A percentile compares a stretch with the other conserved stretches of the same genome.
phyloP scores from a whole-genome alignment of 805 yeast species.

The Pichia nakasei region DNA sequence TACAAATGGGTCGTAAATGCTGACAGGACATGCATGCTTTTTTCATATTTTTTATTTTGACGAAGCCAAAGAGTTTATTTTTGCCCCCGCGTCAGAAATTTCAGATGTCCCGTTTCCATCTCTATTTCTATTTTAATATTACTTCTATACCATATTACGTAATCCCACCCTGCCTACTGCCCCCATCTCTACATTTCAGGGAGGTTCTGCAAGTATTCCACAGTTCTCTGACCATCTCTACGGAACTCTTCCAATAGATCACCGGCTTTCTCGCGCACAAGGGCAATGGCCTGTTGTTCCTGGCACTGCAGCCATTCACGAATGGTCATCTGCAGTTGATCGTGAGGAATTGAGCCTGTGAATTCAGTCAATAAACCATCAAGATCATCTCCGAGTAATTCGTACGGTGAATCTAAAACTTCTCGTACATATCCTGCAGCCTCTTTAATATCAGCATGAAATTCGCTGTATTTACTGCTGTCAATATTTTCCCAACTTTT shows the following conservation, averaged over 20 bases:
- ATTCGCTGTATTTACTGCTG: constrained; percentile 19
- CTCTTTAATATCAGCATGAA: constrained; percentile 24
- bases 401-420: constrained; percentile 28
- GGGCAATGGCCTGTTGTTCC: constrained; percentile 44
- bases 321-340: constrained; percentile 62
- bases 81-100: too few species aligned
- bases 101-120: too few species aligned
- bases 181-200: neutral
- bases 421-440: constrained; percentile 23
- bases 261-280: constrained; percentile 38
- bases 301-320: constrained; percentile 56
- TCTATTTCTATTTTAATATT: too few species aligned
- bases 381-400: constrained; percentile 43
- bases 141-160: neutral
- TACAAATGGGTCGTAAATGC: too few species aligned
- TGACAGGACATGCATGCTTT: too few species aligned
- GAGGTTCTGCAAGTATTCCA: neutral
- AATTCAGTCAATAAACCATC: constrained; percentile 60
- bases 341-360: constrained; percentile 59
- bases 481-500: constrained; percentile 24
- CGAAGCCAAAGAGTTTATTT: too few species aligned
- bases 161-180: too few species aligned
- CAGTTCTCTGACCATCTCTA: constrained; percentile 29
- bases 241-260: constrained; percentile 40
- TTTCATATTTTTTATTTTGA: too few species aligned